These are phyloP conservation scores for Artemisia tridentata DNA, from an alignment of 129 eudicot species.

Conservation along the genomic window DNA sequence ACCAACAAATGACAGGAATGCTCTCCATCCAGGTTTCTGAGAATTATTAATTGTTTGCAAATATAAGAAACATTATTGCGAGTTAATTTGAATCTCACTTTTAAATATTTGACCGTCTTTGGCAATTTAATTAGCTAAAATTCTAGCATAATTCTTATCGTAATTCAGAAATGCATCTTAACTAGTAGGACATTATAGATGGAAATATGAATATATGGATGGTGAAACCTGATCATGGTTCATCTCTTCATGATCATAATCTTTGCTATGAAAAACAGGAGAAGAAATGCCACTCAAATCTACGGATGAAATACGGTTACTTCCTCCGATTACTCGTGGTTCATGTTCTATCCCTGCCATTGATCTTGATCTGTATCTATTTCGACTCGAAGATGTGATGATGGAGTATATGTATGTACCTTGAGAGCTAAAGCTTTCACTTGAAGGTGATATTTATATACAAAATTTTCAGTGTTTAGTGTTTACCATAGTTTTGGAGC, in stretches of 20 bases:
- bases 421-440: constrained; percentile 2
- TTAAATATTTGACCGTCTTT: background rate
- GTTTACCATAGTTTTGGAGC: constrained; percentile 24
- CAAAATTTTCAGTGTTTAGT: background rate
- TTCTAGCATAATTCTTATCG: background rate
- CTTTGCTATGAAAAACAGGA: constrained; percentile 11
- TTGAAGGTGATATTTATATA: constrained; percentile 1
- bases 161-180: background rate
- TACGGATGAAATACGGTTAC: constrained; percentile 51
- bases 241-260: constrained; percentile 37
- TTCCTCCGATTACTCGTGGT: constrained; percentile 39
- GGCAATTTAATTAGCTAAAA: background rate
- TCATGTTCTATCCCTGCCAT: constrained; percentile 45
- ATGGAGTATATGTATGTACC: constrained; percentile 6
- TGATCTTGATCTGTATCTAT: background rate
- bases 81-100: background rate
- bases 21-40: constrained; percentile 84
- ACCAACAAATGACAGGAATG: constrained; percentile 72
- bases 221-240: constrained; percentile 33
- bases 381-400: background rate
- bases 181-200: background rate
- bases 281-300: constrained; percentile 23
- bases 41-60: constrained; percentile 10
- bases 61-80: no score
- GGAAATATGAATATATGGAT: background rate